These are phyloP conservation scores for Rutstroemia sp. DNA, from an alignment of 2,329 filamentous ascomycete species.

Conservation along the genomic window DNA sequence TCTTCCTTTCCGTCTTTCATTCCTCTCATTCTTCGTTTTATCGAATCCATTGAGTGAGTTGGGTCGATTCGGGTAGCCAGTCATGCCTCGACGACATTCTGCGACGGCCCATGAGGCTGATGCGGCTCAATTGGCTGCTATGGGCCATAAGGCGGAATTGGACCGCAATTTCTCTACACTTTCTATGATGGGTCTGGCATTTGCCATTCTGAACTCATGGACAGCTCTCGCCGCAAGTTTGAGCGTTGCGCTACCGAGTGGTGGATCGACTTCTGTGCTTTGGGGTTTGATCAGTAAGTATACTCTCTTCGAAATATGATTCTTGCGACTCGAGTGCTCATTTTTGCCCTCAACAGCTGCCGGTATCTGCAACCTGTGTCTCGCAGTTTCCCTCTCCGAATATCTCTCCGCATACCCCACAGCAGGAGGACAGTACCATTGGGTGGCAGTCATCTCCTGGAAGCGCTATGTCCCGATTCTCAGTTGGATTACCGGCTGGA, in stretches of 20 bases:
- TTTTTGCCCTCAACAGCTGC: conserved; percentile 30
- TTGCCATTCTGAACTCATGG: conserved; percentile 52
- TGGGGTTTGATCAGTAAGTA: conserved; percentile 53
- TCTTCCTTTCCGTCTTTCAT: background rate
- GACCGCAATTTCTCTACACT: conserved; percentile 48
- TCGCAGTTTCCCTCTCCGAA: conserved; percentile 51
- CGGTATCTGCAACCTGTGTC: conserved; percentile 43
- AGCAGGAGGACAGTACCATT: conserved; percentile 49
- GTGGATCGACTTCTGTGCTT: conserved; percentile 62
- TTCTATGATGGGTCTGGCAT: conserved; percentile 52
- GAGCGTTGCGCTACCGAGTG: conserved; percentile 55
- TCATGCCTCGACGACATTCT: background rate
- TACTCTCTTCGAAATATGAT: background rate
- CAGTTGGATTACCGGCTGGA: conserved; percentile 41
- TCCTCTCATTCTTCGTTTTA: background rate
- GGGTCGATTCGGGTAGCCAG: background rate
- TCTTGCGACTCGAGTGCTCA: background rate
- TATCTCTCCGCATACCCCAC: conserved; percentile 49
- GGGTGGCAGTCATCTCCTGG: conserved; percentile 50
- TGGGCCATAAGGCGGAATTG: conserved; percentile 43
- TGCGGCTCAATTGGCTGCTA: conserved; percentile 39
- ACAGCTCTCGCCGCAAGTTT: conserved; percentile 41
- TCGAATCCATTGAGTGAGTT: background rate
- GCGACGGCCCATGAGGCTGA: conserved; percentile 9
- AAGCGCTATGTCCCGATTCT: conserved; percentile 35